Evolutionary conservation across 257 asterid genomes (phyloP).

Genomic region (Henckelia pumila): DNA sequence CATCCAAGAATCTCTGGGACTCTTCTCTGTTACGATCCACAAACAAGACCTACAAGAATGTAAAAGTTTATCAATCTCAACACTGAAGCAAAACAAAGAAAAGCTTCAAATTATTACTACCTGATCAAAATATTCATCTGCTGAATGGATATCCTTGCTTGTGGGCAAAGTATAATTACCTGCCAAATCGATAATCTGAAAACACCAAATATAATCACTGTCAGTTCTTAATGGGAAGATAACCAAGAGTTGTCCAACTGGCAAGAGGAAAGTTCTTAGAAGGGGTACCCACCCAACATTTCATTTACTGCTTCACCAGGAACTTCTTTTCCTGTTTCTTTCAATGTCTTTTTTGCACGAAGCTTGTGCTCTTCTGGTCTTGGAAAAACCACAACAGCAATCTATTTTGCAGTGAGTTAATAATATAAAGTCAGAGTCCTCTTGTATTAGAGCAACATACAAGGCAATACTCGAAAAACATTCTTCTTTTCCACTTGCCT

Average conservation of each 20-base stretch:
- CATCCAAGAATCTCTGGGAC: slow-evolving; percentile 42
- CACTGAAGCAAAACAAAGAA: background rate
- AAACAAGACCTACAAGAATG: slow-evolving; percentile 30
- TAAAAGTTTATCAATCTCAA: background rate
- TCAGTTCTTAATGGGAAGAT: background rate
- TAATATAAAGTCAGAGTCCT: background rate
- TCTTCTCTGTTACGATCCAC: slow-evolving; percentile 49
- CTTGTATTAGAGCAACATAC: background rate
- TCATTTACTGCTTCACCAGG: slow-evolving; percentile 45
- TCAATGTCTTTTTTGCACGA: slow-evolving; percentile 43
- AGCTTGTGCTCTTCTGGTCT: slow-evolving; percentile 42
- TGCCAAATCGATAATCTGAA: slow-evolving; percentile 30
- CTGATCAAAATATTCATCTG: slow-evolving; percentile 57
- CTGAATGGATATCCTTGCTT: slow-evolving; percentile 42
- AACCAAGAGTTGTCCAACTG: slow-evolving; percentile 19
- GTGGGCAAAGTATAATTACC: slow-evolving; percentile 46
- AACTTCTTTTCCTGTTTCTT: slow-evolving; percentile 55
- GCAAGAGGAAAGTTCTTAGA: slow-evolving; percentile 1
- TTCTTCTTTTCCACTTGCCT: too few relatives aligned
- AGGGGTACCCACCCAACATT: slow-evolving; percentile 55
- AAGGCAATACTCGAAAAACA: too few relatives aligned
- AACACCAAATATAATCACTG: slow-evolving; percentile 4
- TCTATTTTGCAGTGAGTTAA: slow-evolving; percentile 33
- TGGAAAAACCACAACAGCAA: slow-evolving; percentile 58
- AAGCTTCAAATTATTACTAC: slow-evolving; percentile 22